Conservation (phyloP, 805 yeast genomes). For the Wickerhamiella azymoides region DNA sequence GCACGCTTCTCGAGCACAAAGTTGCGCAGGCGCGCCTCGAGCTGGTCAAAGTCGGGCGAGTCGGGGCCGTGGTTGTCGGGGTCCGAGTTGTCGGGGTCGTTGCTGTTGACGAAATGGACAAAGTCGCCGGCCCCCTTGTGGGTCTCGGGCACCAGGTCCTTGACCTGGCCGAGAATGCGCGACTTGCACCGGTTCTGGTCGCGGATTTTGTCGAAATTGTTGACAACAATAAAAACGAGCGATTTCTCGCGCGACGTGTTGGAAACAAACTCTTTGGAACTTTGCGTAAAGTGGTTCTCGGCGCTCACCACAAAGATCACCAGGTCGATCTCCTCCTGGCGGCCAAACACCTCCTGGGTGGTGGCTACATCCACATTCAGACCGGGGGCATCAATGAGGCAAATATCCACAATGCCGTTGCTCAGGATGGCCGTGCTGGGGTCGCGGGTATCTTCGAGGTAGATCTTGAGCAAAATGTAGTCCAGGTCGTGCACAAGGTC, state of each 20-base stretch:
- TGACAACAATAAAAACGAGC: conserved; percentile 85
- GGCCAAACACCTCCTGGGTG: conserved; percentile 85
- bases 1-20: conserved; percentile 85
- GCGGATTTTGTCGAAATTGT: conserved; percentile 73
- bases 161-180: conserved; percentile 72
- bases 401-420: conserved; percentile 85
- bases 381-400: conserved; percentile 95
- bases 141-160: conserved; percentile 77
- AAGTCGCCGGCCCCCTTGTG: conserved; percentile 78
- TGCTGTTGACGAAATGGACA: conserved; percentile 80
- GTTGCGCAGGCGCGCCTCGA: conserved; percentile 73
- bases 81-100: conserved; percentile 22
- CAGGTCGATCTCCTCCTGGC: conserved; percentile 94
- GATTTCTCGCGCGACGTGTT: conserved; percentile 85
- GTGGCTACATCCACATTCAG: conserved; percentile 83
- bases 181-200: conserved; percentile 68
- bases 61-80: conserved; percentile 19
- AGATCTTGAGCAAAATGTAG: conserved; percentile 63
- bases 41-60: conserved; percentile 45
- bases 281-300: conserved; percentile 86
- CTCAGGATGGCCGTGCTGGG: conserved; percentile 55
- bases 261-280: conserved; percentile 86
- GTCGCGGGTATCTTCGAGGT: conserved; percentile 61
- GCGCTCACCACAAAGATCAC: conserved; percentile 94
- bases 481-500: conserved; percentile 64